Percentiles rank a stretch among this genome's conserved stretches.
Conservation (phyloP, 495 filamentous ascomycete species). For the Tetracladium setigerum region DNA sequence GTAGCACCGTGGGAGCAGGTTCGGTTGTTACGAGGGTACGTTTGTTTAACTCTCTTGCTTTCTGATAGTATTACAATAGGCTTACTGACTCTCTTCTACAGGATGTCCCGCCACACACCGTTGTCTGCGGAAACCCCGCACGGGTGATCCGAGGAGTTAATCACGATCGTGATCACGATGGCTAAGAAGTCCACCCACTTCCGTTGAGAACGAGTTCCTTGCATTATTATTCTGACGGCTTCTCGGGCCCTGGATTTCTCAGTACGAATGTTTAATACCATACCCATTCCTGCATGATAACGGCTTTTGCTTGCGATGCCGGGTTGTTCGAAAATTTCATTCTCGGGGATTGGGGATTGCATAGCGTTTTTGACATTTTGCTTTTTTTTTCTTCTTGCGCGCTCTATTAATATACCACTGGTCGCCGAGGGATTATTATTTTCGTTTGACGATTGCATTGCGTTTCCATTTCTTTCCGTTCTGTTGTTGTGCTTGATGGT, state of each 20-base stretch:
- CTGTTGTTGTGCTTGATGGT: not conserved
- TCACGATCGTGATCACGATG: constrained; percentile 4
- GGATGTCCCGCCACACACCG: constrained; percentile 55
- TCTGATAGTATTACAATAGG: constrained; percentile 3
- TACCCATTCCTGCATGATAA: not conserved
- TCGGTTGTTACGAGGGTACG: constrained; percentile 82
- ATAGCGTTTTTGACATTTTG: not conserved
- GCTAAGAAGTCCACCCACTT: too few relatives aligned
- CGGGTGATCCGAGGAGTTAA: constrained; percentile 48
- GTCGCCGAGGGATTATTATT: not conserved
- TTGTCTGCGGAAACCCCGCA: constrained; percentile 58
- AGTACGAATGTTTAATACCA: not conserved
- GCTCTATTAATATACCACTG: constrained; percentile 1
- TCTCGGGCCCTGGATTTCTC: too few relatives aligned
- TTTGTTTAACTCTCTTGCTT: constrained; percentile 4
- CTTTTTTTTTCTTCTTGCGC: not conserved
- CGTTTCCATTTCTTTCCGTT: not conserved
- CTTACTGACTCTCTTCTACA: constrained; percentile 15
- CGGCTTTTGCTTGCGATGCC: not conserved
- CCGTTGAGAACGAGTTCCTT: too few relatives aligned
- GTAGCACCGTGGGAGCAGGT: constrained; percentile 73
- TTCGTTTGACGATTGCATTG: not conserved
- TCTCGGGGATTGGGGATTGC: not conserved
- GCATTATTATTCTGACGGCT: too few relatives aligned
- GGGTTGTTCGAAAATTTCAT: not conserved